Evolutionary conservation across 768 basidiomycete species (phyloP).

Genomic region (Tulasnella sp.): DNA sequence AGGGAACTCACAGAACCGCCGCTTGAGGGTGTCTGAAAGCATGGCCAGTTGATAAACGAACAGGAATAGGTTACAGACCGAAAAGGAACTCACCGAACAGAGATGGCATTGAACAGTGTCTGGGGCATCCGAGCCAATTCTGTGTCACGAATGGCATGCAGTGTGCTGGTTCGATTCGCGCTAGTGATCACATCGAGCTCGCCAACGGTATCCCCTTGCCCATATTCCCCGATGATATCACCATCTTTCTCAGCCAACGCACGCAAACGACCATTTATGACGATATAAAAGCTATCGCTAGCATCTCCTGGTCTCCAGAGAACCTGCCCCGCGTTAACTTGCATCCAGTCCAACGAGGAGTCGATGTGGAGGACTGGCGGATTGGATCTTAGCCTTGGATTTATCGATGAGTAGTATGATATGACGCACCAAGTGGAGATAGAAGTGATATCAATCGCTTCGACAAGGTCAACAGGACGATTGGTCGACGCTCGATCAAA

Average conservation of each 20-base stretch:
- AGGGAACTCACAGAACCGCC: slow-evolving; percentile 67
- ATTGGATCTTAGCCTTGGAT: too few species aligned
- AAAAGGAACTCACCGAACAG: slow-evolving; percentile 45
- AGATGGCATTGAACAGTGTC: slow-evolving; percentile 95
- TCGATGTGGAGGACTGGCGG: slow-evolving; percentile 88
- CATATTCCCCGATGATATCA: slow-evolving; percentile 87
- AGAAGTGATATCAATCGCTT: slow-evolving; percentile 93
- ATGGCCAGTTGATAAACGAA: background rate
- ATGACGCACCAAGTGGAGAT: slow-evolving; percentile 67
- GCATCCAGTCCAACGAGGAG: slow-evolving; percentile 95
- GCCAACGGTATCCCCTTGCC: slow-evolving; percentile 94
- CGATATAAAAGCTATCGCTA: slow-evolving; percentile 96
- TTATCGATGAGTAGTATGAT: background rate
- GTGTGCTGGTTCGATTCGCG: slow-evolving; percentile 72
- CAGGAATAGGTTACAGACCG: background rate
- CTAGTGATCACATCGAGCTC: slow-evolving; percentile 97
- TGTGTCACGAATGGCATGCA: slow-evolving; percentile 96
- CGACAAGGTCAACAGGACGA: slow-evolving; percentile 88
- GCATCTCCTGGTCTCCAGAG: slow-evolving; percentile 83
- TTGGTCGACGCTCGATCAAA: slow-evolving; percentile 86
- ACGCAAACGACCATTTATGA: slow-evolving; percentile 90
- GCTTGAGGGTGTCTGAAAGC: slow-evolving; percentile 63
- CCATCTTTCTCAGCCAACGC: slow-evolving; percentile 72
- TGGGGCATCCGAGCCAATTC: slow-evolving; percentile 95
- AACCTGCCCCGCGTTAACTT: slow-evolving; percentile 90